Evolutionary conservation across 257 asterid genomes (phyloP), one percentile per base, ranked within the genome.

Genomic region (Ocimum tenuiflorum): DNA sequence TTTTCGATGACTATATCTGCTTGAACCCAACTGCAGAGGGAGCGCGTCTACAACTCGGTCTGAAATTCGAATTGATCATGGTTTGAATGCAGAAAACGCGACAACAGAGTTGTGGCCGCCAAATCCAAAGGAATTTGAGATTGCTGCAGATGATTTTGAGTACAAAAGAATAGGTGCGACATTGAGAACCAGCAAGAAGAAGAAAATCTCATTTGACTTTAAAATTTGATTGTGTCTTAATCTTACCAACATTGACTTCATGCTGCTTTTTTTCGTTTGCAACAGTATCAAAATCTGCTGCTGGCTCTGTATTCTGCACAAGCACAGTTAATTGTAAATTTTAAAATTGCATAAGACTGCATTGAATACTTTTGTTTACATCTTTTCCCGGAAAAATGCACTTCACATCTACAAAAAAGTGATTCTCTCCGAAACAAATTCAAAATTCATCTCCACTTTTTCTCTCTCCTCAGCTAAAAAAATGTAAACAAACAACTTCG

Each of bases 91-190:
- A 39, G 94, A 79, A 77, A 89, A 87, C 11, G 74, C 86, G 15
- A 82, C 87, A 7, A 80, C 94, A 8, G 95, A 89, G 79, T 89
- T 88, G 82, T 88, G 97, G 33, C 95, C 95, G 18, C 95, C 94
- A 66, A 85, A 85, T 65, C 97, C 95, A 29, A 85, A 85, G 49
- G 97, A 85, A 57, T 89, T 89, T 20, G 97, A 85, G 65, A 89
- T 89, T 50, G 79, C 96, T 89, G 95, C 85, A 79, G 9, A 27
- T 13, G 52, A 63, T 52, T 46, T 35, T 7, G 15, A 10, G 35
- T 20, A 19, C 20, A 45, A n/a, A 50, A 46, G 27, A 36, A 51
- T 17, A 58, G 42, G 22, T 6, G 15, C 39, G 11, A 51, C 8
- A 41, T 49, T 17, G 48, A 47, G 36, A 42, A 59, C 69, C 0